Evolutionary conservation across 225 moss, liverwort and hornwort genomes (phyloP).

Genomic region (Marchantia polymorpha): DNA sequence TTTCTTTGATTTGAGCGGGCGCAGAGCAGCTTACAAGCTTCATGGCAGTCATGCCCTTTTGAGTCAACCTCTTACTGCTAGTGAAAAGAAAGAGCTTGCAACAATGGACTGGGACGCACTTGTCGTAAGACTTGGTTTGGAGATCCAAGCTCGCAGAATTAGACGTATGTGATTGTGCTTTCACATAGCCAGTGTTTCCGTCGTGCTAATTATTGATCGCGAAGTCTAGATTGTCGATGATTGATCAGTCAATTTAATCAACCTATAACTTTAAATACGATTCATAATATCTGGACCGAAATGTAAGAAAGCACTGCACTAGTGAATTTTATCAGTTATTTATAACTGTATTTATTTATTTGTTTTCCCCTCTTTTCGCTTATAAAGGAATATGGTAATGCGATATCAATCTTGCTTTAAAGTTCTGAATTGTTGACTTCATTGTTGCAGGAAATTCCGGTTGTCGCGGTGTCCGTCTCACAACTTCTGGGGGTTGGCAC

Average conservation of each 20-base stretch:
- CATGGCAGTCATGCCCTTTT: conserved; percentile 48
- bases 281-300: neutral
- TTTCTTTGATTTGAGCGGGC: conserved; percentile 2
- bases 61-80: conserved; percentile 43
- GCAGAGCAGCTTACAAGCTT: conserved; percentile 58
- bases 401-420: neutral
- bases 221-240: neutral
- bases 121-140: conserved; percentile 41
- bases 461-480: conserved; percentile 34
- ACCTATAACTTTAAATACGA: neutral
- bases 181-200: neutral
- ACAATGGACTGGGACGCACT: conserved; percentile 47
- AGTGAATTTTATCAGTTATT: neutral
- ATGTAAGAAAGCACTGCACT: neutral
- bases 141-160: conserved; percentile 29
- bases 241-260: too few species aligned
- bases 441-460: conserved; percentile 33
- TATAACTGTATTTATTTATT: neutral
- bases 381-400: neutral
- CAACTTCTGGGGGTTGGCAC: conserved; percentile 37
- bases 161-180: conserved; percentile 30
- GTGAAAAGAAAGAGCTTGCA: conserved; percentile 42
- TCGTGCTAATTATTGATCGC: neutral
- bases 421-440: neutral
- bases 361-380: neutral